These are phyloP conservation scores for Neurospora sp. DNA, from an alignment of 495 filamentous ascomycete species.

Conservation along the genomic window DNA sequence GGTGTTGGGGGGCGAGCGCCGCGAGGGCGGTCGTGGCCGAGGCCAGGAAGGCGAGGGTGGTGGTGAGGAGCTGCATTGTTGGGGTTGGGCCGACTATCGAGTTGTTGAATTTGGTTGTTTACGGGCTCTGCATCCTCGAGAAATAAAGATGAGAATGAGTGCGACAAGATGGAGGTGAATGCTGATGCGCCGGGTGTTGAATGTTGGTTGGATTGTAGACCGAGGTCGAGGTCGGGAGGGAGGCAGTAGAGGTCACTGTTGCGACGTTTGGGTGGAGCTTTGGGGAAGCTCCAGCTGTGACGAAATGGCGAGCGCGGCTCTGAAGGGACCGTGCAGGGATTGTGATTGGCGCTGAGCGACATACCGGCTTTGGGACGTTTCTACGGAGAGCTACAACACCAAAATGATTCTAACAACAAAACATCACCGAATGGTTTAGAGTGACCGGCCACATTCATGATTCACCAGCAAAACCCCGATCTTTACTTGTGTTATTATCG, in stretches of 20 bases:
- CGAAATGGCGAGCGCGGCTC: constrained; percentile 1
- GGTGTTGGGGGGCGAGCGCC: constrained; percentile 1
- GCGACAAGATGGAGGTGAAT: not conserved
- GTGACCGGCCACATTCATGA: not conserved
- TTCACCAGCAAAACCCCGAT: not conserved
- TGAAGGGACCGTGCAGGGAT: not conserved
- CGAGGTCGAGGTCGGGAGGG: not conserved
- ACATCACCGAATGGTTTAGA: not conserved
- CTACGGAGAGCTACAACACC: not conserved
- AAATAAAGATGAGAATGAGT: not conserved
- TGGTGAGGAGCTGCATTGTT: constrained; percentile 8
- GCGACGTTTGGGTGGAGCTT: not conserved
- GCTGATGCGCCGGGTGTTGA: not conserved
- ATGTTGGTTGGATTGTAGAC: constrained; percentile 6
- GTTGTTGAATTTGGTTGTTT: too few relatives aligned
- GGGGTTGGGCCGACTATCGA: too few relatives aligned
- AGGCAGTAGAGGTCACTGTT: constrained; percentile 1
- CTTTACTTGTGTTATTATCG: not conserved
- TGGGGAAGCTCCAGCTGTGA: not conserved
- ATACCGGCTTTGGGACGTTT: not conserved
- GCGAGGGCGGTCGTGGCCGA: constrained; percentile 3
- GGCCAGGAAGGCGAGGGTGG: not conserved
- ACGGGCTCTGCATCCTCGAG: not conserved
- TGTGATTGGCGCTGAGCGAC: not conserved
- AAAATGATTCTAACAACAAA: not conserved